A percentile compares a stretch with the other conserved stretches of the same genome.
phyloP scores from a whole-genome alignment of 495 filamentous ascomycete species.

The Cladorrhinum samala region DNA sequence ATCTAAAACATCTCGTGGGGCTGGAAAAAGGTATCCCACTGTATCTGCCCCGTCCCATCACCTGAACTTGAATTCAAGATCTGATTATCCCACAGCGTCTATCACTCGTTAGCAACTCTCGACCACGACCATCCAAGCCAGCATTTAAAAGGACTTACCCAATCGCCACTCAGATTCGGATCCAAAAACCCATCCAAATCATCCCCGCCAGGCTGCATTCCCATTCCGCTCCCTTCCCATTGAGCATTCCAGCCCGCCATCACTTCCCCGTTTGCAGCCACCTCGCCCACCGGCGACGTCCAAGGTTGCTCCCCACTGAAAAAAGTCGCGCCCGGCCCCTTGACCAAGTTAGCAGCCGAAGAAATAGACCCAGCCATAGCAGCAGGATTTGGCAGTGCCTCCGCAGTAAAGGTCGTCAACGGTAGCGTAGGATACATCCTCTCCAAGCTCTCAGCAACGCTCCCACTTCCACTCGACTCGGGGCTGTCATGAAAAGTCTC shows the following conservation, averaged over 20 bases:
- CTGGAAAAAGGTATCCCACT: conserved; percentile 21
- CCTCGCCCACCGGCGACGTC: background rate
- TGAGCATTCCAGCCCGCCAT: background rate
- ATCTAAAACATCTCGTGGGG: too few species aligned
- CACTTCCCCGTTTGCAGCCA: background rate
- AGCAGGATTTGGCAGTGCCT: background rate
- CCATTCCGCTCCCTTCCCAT: background rate
- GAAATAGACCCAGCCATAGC: background rate
- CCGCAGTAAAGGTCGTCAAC: background rate
- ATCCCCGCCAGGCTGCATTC: conserved; percentile 3
- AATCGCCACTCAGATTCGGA: conserved; percentile 14
- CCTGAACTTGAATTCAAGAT: conserved; percentile 14
- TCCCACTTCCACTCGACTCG: conserved; percentile 10
- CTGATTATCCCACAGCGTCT: conserved; percentile 23
- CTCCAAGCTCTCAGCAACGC: background rate
- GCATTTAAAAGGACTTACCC: conserved; percentile 14
- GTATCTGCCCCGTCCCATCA: conserved; percentile 14
- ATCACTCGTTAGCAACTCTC: background rate
- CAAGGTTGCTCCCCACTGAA: background rate
- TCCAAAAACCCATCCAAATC: conserved; percentile 12
- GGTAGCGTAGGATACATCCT: background rate
- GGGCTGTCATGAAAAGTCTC: conserved; percentile 11
- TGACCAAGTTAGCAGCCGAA: background rate
- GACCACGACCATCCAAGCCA: background rate
- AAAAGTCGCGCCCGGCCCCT: background rate